Conservation (phyloP, 108 stramenopile species). For the Cyclotella baltica region DNA sequence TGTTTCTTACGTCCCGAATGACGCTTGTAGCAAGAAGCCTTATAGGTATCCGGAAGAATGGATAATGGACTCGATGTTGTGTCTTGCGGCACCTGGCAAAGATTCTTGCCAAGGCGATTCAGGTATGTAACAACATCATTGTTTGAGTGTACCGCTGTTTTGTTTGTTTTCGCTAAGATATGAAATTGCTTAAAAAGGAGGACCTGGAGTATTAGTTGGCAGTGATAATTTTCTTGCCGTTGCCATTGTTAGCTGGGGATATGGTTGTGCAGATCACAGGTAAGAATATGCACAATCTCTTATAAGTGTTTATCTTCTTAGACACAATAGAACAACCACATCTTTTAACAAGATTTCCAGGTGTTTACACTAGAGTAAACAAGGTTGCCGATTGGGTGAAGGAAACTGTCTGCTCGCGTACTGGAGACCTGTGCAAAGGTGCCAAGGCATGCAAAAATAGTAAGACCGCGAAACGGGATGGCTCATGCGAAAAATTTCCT, state of each 20-base stretch:
- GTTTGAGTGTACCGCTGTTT: too few species aligned
- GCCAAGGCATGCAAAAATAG: not conserved
- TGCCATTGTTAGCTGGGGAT: not conserved
- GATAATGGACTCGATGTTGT: not conserved
- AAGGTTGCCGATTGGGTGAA: constrained; percentile 3
- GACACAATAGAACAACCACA: not conserved
- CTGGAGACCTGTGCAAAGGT: not conserved
- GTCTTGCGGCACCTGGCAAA: not conserved
- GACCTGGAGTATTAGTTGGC: not conserved
- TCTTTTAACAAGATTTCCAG: not conserved
- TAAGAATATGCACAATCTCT: not conserved
- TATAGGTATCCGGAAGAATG: not conserved
- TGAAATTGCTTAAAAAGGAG: too few species aligned
- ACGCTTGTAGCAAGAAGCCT: constrained; percentile 8
- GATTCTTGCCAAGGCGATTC: not conserved
- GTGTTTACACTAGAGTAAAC: not conserved
- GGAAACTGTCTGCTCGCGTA: not conserved
- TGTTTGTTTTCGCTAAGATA: too few species aligned
- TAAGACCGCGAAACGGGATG: not conserved
- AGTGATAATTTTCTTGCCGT: not conserved
- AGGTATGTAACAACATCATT: too few species aligned
- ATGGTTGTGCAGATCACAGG: not conserved
- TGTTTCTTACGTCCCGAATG: not conserved
- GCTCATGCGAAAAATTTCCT: not conserved
- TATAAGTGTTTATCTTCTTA: not conserved